Conservation (phyloP, 75 land plant genomes). For the Cryptomeria japonica region DNA sequence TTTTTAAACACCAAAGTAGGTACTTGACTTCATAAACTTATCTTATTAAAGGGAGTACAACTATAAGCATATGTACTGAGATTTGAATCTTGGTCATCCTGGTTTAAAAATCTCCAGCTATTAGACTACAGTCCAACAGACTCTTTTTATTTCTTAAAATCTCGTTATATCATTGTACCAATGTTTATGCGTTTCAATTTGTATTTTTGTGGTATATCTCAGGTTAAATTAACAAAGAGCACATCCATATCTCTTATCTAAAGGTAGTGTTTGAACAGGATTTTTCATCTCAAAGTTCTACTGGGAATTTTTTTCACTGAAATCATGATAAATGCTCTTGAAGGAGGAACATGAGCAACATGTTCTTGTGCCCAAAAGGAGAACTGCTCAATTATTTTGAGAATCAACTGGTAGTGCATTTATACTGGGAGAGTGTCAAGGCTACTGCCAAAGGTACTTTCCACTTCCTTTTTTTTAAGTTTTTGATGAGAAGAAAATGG, state of each 20-base stretch:
- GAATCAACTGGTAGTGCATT: neutral
- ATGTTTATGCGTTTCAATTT: neutral
- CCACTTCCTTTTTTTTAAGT: neutral
- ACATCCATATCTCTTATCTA: neutral
- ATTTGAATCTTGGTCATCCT: neutral
- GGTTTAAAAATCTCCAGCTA: neutral
- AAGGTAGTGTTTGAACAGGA: neutral
- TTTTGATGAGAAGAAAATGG: neutral
- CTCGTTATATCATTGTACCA: neutral
- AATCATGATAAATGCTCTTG: neutral
- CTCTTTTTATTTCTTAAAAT: neutral
- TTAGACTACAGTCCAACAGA: neutral
- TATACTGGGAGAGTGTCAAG: neutral
- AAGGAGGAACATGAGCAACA: neutral
- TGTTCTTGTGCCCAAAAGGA: neutral
- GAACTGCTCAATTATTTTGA: neutral
- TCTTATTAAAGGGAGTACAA: neutral
- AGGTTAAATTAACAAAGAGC: neutral
- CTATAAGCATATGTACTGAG: neutral
- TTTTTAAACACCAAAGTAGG: neutral
- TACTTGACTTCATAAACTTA: neutral
- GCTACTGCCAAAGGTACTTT: neutral
- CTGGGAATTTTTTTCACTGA: neutral
- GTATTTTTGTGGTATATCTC: neutral
- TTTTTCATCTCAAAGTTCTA: neutral